A percentile compares a stretch with the other conserved stretches of the same genome.
These are phyloP conservation scores for Pyracantha coccinea DNA, from an alignment of 331 rosid species.

Conservation along the genomic window DNA sequence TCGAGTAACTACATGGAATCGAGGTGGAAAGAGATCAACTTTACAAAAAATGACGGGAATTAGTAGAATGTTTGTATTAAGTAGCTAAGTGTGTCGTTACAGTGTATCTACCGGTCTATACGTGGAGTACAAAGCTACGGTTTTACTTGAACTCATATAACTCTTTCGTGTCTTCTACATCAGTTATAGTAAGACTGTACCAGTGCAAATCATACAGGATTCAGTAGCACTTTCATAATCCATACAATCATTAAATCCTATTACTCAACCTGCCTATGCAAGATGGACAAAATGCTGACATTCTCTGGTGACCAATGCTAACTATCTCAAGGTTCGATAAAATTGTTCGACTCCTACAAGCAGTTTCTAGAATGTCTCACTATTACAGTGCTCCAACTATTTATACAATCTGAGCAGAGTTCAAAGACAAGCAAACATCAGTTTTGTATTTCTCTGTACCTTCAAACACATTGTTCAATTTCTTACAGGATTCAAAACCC, in stretches of 20 bases:
- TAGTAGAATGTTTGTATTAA: background rate
- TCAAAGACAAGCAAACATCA: background rate
- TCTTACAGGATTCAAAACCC: background rate
- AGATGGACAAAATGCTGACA: background rate
- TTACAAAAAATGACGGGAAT: slow-evolving; percentile 20
- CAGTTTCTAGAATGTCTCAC: background rate
- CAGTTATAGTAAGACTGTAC: background rate
- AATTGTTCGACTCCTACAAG: background rate
- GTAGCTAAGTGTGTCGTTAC: background rate
- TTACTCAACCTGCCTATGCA: background rate
- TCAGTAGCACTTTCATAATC: background rate
- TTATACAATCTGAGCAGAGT: background rate
- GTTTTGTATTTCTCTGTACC: background rate
- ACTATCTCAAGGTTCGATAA: background rate
- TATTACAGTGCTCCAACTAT: background rate
- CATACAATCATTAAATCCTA: background rate
- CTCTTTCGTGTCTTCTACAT: background rate
- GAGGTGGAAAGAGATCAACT: slow-evolving; percentile 42
- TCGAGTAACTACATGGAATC: slow-evolving; percentile 56
- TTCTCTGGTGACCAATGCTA: background rate
- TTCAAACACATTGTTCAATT: background rate
- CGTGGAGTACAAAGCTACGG: background rate
- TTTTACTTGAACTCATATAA: background rate
- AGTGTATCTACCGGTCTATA: background rate
- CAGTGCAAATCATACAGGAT: background rate